A percentile compares a stretch with the other conserved stretches of the same genome.
Evolutionary conservation across 208 protist species (phyloP).

Genomic region (Leishmania guyanensis): DNA sequence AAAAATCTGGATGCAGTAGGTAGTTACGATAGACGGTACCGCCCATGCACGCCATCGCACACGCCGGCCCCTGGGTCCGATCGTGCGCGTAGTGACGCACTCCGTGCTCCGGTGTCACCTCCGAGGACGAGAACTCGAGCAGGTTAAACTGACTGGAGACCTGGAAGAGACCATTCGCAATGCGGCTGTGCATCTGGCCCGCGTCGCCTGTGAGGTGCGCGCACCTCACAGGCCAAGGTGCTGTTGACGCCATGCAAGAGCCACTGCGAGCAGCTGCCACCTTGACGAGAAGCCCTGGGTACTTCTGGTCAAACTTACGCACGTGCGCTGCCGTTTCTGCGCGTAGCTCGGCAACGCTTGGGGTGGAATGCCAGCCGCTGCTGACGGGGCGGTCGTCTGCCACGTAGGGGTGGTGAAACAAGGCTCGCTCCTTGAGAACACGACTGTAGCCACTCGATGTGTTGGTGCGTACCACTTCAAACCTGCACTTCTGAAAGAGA

Average conservation of each 20-base stretch:
- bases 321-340: slow-evolving; percentile 24
- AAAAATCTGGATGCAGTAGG: slow-evolving; percentile 41
- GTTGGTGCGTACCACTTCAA: slow-evolving; percentile 8
- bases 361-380: slow-evolving; percentile 50
- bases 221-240: slow-evolving; percentile 11
- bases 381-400: slow-evolving; percentile 11
- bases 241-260: neutral
- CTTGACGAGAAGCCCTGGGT: slow-evolving; percentile 28
- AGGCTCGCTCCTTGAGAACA: slow-evolving; percentile 25
- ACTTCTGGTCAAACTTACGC: slow-evolving; percentile 18
- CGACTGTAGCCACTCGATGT: neutral
- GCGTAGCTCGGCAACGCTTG: slow-evolving; percentile 45
- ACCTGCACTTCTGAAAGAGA: slow-evolving; percentile 21
- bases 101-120: slow-evolving; percentile 49
- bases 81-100: slow-evolving; percentile 59
- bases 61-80: slow-evolving; percentile 74
- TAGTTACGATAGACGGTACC: slow-evolving; percentile 80
- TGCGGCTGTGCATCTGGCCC: slow-evolving; percentile 22
- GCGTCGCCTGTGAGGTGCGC: slow-evolving; percentile 35
- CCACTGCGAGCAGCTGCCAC: neutral
- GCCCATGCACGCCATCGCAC: slow-evolving; percentile 53
- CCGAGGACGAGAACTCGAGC: slow-evolving; percentile 56
- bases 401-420: slow-evolving; percentile 23
- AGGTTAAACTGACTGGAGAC: slow-evolving; percentile 83
- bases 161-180: slow-evolving; percentile 54